phyloP scores from a whole-genome alignment of 2,329 filamentous ascomycete genomes.

The Aspergillus udagawae region DNA sequence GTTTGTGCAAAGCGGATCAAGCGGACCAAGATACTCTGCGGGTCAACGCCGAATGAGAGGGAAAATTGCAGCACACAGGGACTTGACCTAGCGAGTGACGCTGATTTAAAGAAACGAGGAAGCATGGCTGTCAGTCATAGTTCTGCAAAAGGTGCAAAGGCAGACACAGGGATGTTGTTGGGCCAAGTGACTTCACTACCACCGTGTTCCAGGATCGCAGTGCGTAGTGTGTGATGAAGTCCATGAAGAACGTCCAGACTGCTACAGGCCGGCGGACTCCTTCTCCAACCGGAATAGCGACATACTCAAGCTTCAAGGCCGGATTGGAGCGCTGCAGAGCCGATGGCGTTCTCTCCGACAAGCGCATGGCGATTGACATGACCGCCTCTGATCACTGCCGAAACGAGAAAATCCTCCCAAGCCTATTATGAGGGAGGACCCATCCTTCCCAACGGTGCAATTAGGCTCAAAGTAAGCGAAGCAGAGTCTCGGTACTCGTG shows the following conservation, averaged over 20 bases:
- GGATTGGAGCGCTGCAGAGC: slow-evolving; percentile 1
- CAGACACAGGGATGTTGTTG: neutral
- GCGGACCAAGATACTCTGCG: neutral
- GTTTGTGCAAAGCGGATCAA: slow-evolving; percentile 5
- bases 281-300: slow-evolving; percentile 6
- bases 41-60: neutral
- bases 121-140: neutral
- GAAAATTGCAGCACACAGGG: neutral
- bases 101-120: neutral
- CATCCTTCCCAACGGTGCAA: slow-evolving; percentile 10
- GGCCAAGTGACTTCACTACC: neutral
- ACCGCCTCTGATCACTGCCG: slow-evolving; percentile 20
- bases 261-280: slow-evolving; percentile 1
- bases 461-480: slow-evolving; percentile 9
- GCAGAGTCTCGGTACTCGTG: slow-evolving; percentile 7
- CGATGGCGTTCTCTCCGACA: slow-evolving; percentile 10
- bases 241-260: neutral
- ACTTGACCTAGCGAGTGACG: neutral
- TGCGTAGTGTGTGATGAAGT: neutral
- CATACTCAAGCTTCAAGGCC: slow-evolving; percentile 4
- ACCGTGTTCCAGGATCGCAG: neutral
- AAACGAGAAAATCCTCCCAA: slow-evolving; percentile 17
- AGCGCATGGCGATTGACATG: slow-evolving; percentile 13
- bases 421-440: slow-evolving; percentile 9
- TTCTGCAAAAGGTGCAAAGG: neutral